phyloP scores from a whole-genome alignment of 495 filamentous ascomycete genomes.

The Xylaria scruposa region DNA sequence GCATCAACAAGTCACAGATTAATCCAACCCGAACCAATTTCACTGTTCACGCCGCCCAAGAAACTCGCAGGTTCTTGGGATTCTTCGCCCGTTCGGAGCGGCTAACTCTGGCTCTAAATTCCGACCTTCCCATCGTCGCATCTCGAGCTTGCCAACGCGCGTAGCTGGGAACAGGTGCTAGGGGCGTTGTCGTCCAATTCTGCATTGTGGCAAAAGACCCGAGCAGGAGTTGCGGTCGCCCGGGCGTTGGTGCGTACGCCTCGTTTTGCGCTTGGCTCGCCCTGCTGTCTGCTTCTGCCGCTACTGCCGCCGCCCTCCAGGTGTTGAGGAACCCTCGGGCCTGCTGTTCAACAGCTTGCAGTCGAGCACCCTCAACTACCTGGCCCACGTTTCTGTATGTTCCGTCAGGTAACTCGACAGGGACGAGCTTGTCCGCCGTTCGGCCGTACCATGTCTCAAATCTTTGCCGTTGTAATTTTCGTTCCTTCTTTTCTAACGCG shows the following conservation, averaged over 20 bases:
- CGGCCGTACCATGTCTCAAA: conserved; percentile 66
- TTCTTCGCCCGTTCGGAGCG: conserved; percentile 30
- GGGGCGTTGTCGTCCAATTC: conserved; percentile 36
- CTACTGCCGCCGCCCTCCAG: conserved; percentile 34
- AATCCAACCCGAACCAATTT: not conserved
- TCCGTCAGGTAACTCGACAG: conserved; percentile 34
- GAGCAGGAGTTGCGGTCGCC: conserved; percentile 39
- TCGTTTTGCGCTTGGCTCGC: conserved; percentile 22
- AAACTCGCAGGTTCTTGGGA: conserved; percentile 40
- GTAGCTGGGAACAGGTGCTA: conserved; percentile 37
- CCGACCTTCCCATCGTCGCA: conserved; percentile 33
- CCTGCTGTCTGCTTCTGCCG: conserved; percentile 8
- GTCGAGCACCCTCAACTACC: conserved; percentile 37
- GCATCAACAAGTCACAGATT: not conserved
- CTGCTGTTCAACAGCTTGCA: conserved; percentile 31
- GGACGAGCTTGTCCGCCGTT: conserved; percentile 48
- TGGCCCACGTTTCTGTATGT: conserved; percentile 36
- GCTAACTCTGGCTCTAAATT: conserved; percentile 26
- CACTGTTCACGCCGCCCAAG: conserved; percentile 37
- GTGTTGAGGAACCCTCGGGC: conserved; percentile 33
- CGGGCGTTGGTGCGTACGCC: conserved; percentile 37
- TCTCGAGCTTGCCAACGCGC: conserved; percentile 36
- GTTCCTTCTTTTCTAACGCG: conserved; percentile 50
- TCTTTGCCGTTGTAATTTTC: conserved; percentile 61
- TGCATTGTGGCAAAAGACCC: conserved; percentile 30